A percentile compares a stretch with the other conserved stretches of the same genome.
Conservation (phyloP, 1,139 yeast genomes). For the Kodamaea derodonti region DNA sequence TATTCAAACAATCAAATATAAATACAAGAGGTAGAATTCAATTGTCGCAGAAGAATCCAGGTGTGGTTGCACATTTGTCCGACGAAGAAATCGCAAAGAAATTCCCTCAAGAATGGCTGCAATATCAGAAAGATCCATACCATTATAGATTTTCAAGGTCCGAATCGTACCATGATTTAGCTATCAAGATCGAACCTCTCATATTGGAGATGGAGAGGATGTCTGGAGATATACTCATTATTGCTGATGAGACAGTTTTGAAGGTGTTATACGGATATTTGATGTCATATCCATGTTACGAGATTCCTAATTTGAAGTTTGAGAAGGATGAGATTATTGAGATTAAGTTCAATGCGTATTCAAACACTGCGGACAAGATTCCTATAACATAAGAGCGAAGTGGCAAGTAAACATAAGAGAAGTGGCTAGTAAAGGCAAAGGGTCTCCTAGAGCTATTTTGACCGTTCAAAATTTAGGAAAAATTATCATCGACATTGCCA, state of each 20-base stretch:
- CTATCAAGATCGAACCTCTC: constrained; percentile 89
- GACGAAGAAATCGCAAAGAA: constrained; percentile 53
- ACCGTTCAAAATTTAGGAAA: too few species aligned
- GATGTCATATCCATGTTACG: constrained; percentile 86
- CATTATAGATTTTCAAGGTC: constrained; percentile 90
- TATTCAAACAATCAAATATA: constrained; percentile 49
- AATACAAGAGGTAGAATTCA: constrained; percentile 73
- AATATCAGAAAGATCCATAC: constrained; percentile 74
- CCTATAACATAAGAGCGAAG: constrained; percentile 29
- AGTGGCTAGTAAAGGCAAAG: too few species aligned
- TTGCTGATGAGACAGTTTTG: constrained; percentile 90
- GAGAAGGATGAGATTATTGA: constrained; percentile 82
- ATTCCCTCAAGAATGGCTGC: constrained; percentile 69
- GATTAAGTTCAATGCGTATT: constrained; percentile 83
- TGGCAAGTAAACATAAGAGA: too few species aligned
- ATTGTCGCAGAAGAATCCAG: constrained; percentile 85
- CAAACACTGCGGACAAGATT: constrained; percentile 59
- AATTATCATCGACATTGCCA: too few species aligned
- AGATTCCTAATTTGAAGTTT: constrained; percentile 75
- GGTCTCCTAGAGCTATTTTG: too few species aligned
- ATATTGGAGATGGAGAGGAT: constrained; percentile 90
- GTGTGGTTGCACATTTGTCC: constrained; percentile 70
- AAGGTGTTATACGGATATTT: constrained; percentile 89
- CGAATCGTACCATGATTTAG: constrained; percentile 93
- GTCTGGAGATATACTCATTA: constrained; percentile 80